Evolutionary conservation across 495 filamentous ascomycete species (phyloP), one percentile per base, ranked within the genome.

Genomic region (Penicillium flavigenum): DNA sequence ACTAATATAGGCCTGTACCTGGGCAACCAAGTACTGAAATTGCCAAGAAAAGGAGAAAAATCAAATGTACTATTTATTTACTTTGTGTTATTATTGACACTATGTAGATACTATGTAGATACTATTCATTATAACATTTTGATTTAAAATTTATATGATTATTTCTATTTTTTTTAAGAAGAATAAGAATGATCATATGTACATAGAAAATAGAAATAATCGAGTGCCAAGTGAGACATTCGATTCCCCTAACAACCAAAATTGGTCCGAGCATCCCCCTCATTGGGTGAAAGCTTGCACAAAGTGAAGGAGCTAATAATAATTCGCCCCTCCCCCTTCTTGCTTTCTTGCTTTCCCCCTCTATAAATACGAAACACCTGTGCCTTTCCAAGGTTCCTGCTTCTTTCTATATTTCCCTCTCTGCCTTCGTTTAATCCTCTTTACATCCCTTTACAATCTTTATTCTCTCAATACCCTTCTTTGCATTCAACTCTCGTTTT

Each of bases 351-450:
- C 24, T 26, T 26, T 26, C 55, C 59, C 57, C 63, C 58, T 59
- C 57, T 68, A 65, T 68, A 68, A 67, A 67, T 67, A 67, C 59
- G 49, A 64, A 49, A 54, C 59, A 41, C 56, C 34, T 54, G 32
- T 53, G n/a, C 29, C 58, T 49, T 63, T 39, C 27, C 27, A 29
- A 29, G 27, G 27, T 29, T 29, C 57, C 45, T 62, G 34, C 29
- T 46, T 31, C 34, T 59, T 42, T 61, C 20, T 46, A 38, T 6
- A 26, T 26, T 26, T 26, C 32, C 31, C 26, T 10, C 47, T 43
- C 32, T 43, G 46, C 29, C 36, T 38, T 36, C 36, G 36, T 58
- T 54, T 49, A 45, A 54, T 51, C 36, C 34, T 53, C 17, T 50
- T 17, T 10, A 8, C 26, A 27, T 17, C 52, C 17, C 14, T 31